phyloP scores from a whole-genome alignment of 2,329 filamentous ascomycete species.

The Hirsutella minnesotensis region DNA sequence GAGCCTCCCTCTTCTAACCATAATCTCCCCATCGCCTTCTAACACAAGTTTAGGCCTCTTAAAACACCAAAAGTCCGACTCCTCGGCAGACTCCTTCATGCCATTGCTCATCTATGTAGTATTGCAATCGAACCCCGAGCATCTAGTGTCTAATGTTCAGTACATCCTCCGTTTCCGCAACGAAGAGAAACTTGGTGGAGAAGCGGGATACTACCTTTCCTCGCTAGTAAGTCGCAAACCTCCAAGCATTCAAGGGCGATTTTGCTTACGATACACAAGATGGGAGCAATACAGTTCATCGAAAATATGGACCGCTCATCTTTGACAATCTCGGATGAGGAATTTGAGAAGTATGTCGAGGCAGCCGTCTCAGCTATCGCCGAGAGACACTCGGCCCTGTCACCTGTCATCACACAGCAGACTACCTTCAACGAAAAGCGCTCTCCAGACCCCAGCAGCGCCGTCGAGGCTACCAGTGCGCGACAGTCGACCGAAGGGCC shows the following conservation, averaged over 20 bases:
- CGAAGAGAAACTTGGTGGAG: constrained; percentile 93
- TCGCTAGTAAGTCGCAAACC: constrained; percentile 50
- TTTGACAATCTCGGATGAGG: constrained; percentile 84
- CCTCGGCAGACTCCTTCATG: constrained; percentile 93
- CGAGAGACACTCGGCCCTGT: constrained; percentile 61
- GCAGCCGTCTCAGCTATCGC: constrained; percentile 90
- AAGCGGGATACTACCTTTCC: constrained; percentile 95
- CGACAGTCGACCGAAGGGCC: constrained; percentile 30
- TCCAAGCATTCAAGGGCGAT: background rate
- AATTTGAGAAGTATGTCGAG: constrained; percentile 95
- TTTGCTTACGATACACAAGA: constrained; percentile 28
- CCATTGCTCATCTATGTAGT: constrained; percentile 93
- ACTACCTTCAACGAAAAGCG: constrained; percentile 33
- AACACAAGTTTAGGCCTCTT: constrained; percentile 51
- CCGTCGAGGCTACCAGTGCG: constrained; percentile 16
- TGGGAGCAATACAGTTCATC: constrained; percentile 93
- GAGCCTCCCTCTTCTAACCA: constrained; percentile 13
- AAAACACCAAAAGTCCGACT: constrained; percentile 85
- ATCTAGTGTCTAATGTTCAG: constrained; percentile 93
- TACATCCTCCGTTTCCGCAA: constrained; percentile 96
- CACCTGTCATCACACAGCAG: constrained; percentile 29
- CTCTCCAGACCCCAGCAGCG: constrained; percentile 6
- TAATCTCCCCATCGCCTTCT: no score
- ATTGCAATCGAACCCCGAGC: constrained; percentile 84
- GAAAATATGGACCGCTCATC: constrained; percentile 92